A percentile compares a stretch with the other conserved stretches of the same genome.
These are phyloP conservation scores for Barbarea vulgaris DNA, from an alignment of 345 rosid genomes.

Conservation along the genomic window DNA sequence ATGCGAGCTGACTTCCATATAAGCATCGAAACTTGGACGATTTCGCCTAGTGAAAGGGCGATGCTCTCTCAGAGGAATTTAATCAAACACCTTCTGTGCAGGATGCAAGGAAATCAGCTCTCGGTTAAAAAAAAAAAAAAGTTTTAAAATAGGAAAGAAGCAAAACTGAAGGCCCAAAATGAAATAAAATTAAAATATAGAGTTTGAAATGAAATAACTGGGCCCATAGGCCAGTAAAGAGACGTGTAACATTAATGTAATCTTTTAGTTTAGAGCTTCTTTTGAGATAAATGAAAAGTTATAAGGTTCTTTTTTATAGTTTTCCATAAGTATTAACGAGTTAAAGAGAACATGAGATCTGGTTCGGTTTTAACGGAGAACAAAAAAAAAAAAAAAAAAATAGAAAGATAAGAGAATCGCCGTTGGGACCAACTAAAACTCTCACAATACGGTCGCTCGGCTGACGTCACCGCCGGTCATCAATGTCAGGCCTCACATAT, in stretches of 20 bases:
- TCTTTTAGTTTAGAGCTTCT: not conserved
- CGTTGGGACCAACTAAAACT: not conserved
- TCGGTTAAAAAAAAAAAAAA: too few relatives aligned
- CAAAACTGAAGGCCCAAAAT: not conserved
- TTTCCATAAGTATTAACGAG: not conserved
- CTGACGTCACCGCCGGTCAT: slow-evolving; percentile 15
- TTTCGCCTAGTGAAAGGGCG: not conserved
- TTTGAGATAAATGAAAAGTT: not conserved
- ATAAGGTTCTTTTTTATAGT: not conserved
- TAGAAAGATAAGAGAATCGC: not conserved
- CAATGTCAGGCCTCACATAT: slow-evolving; percentile 17
- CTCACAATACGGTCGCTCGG: not conserved
- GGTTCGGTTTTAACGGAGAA: not conserved
- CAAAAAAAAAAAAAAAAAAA: not conserved
- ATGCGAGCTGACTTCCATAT: not conserved
- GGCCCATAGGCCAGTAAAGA: slow-evolving; percentile 6
- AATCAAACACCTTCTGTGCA: slow-evolving; percentile 34
- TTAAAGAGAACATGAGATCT: not conserved
- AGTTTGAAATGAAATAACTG: not conserved
- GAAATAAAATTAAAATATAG: not conserved
- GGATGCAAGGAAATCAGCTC: not conserved
- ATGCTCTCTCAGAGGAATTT: slow-evolving; percentile 24
- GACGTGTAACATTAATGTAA: not conserved
- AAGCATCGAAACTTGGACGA: not conserved
- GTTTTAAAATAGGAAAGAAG: not conserved